A percentile compares a stretch with the other conserved stretches of the same genome.
These are phyloP conservation scores for Rhynchospora tenuis DNA, from an alignment of 176 grass and related monocot species.

Conservation along the genomic window DNA sequence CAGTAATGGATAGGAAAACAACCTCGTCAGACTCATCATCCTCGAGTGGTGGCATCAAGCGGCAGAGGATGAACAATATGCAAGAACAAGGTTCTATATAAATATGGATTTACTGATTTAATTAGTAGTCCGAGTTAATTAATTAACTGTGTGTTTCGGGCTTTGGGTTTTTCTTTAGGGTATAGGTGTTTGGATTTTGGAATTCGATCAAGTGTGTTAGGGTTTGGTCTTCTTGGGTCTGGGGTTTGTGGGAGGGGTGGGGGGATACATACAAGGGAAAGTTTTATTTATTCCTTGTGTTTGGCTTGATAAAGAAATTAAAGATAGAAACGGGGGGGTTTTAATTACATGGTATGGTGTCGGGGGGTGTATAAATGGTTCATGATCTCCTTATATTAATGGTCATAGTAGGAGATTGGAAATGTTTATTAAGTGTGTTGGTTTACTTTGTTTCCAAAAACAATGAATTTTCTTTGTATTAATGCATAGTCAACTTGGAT, in stretches of 20 bases:
- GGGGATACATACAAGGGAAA: constrained; percentile 33
- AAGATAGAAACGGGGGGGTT: constrained; percentile 14
- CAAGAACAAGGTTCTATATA: constrained; percentile 54
- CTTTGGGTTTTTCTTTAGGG: constrained; percentile 28
- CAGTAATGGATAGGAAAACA: constrained; percentile 59
- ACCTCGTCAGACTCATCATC: constrained; percentile 54
- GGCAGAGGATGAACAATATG: constrained; percentile 79
- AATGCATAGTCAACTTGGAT: neutral
- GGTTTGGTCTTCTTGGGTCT: constrained; percentile 24
- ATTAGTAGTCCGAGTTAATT: constrained; percentile 7
- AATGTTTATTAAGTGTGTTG: constrained; percentile 4
- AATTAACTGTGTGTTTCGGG: constrained; percentile 21
- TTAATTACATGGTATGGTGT: constrained; percentile 20
- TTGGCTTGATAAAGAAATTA: constrained; percentile 28
- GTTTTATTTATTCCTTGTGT: constrained; percentile 63
- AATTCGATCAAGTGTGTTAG: constrained; percentile 16
- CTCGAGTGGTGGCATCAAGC: constrained; percentile 53
- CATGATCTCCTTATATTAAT: constrained; percentile 15
- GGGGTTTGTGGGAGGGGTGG: constrained; percentile 20
- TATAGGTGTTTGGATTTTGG: constrained; percentile 40
- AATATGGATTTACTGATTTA: constrained; percentile 22
- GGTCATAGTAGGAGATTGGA: constrained; percentile 10
- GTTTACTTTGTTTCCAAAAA: constrained; percentile 11
- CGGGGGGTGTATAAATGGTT: constrained; percentile 25
- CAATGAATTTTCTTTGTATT: neutral